phyloP scores from a whole-genome alignment of 257 asterid species.

The Lavandula angustifolia region DNA sequence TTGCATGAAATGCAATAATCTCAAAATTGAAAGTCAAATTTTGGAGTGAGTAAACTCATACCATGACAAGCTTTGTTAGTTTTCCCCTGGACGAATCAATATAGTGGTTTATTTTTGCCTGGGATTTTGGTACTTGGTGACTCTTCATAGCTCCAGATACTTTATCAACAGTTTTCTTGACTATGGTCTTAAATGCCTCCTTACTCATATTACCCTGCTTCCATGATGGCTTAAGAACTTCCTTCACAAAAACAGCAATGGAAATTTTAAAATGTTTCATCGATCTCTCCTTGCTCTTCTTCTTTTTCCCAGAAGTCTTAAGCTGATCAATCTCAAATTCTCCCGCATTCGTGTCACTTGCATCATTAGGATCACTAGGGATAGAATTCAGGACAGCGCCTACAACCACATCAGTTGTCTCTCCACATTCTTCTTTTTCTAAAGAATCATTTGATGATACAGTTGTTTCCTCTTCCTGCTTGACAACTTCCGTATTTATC shows the following conservation, averaged over 20 bases:
- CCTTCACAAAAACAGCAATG: slow-evolving; percentile 91
- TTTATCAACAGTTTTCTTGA: slow-evolving; percentile 98
- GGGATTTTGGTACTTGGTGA: slow-evolving; percentile 80
- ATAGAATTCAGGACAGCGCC: slow-evolving; percentile 70
- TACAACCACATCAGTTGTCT: slow-evolving; percentile 81
- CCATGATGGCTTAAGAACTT: slow-evolving; percentile 95
- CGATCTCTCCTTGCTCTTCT: slow-evolving; percentile 68
- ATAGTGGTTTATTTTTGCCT: slow-evolving; percentile 75
- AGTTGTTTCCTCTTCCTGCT: slow-evolving; percentile 45
- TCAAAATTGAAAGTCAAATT: neutral
- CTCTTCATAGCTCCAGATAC: slow-evolving; percentile 95
- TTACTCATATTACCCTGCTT: slow-evolving; percentile 99
- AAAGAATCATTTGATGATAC: slow-evolving; percentile 41
- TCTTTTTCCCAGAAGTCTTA: slow-evolving; percentile 58
- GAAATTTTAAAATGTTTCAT: slow-evolving; percentile 66
- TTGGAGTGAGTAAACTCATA: slow-evolving; percentile 42
- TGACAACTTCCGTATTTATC: slow-evolving; percentile 46
- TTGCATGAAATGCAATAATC: slow-evolving; percentile 1
- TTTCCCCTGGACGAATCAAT: slow-evolving; percentile 86
- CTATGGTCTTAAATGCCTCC: slow-evolving; percentile 98
- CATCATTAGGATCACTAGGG: slow-evolving; percentile 59
- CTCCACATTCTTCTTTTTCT: slow-evolving; percentile 78
- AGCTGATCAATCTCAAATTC: slow-evolving; percentile 81
- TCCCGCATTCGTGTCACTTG: slow-evolving; percentile 49
- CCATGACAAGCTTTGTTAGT: slow-evolving; percentile 96